phyloP scores from a whole-genome alignment of 176 grass and related monocot genomes.

The barley (Hordeum vulgare) region MorexV3_pseudomolecules_assembly NC_058518.1:426708953-426709452 shows the following conservation, averaged over 20 bases:
- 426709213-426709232: too few species aligned
- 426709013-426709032: neutral
- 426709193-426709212: too few species aligned
- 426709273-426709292: neutral
- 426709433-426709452: conserved; percentile 86
- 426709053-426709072: neutral
- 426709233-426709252: neutral
- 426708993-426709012: neutral
- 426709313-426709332: conserved; percentile 16
- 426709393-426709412: conserved; percentile 97
- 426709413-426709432: conserved; percentile 89
- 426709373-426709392: conserved; percentile 60
- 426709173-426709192: too few species aligned
- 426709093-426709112: neutral
- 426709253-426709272: conserved; percentile 13
- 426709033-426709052: neutral
- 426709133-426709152: neutral
- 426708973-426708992: neutral
- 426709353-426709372: conserved; percentile 98
- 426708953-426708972: neutral
- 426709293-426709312: neutral
- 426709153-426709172: too few species aligned
- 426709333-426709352: conserved; percentile 62
- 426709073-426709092: neutral
- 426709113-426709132: neutral